Conservation (phyloP, 768 basidiomycete species). For the Amanita inopinata region DNA sequence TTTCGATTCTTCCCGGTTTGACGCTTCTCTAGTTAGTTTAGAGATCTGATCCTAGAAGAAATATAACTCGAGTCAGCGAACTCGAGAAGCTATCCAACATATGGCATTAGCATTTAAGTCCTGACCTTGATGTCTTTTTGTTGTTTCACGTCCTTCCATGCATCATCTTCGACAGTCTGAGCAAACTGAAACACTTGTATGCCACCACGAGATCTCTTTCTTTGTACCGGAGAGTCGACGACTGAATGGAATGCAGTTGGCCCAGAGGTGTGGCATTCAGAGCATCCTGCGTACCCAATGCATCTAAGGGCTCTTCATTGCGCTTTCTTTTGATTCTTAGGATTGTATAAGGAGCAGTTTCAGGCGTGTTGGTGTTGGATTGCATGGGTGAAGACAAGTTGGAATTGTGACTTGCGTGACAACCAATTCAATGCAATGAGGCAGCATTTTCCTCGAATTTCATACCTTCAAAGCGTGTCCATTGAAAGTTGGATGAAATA, state of each 20-base stretch:
- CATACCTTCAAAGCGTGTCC: too few relatives aligned
- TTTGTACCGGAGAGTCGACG: slow-evolving; percentile 48
- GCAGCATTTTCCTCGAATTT: too few relatives aligned
- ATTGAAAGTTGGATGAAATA: too few relatives aligned
- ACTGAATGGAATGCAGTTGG: slow-evolving; percentile 28
- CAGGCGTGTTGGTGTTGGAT: slow-evolving; percentile 16
- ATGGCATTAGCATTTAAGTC: slow-evolving; percentile 10
- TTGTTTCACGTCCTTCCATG: slow-evolving; percentile 52
- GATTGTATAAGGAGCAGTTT: slow-evolving; percentile 48
- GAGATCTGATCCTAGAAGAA: slow-evolving; percentile 45
- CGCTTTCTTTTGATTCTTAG: slow-evolving; percentile 78
- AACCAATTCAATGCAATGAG: too few relatives aligned
- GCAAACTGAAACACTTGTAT: slow-evolving; percentile 72
- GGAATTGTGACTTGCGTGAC: not conserved
- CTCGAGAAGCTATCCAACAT: not conserved
- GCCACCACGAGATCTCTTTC: slow-evolving; percentile 51
- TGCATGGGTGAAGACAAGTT: slow-evolving; percentile 18
- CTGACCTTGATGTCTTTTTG: slow-evolving; percentile 55
- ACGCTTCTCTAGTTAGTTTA: slow-evolving; percentile 34
- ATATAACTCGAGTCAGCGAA: not conserved
- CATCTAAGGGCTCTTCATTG: slow-evolving; percentile 75
- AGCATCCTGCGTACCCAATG: slow-evolving; percentile 46
- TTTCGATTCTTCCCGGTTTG: slow-evolving; percentile 14
- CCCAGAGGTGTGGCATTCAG: slow-evolving; percentile 10
- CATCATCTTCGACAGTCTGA: slow-evolving; percentile 62